Conservation (phyloP, 164 flowering plant species). For the Annona squamosa region DNA sequence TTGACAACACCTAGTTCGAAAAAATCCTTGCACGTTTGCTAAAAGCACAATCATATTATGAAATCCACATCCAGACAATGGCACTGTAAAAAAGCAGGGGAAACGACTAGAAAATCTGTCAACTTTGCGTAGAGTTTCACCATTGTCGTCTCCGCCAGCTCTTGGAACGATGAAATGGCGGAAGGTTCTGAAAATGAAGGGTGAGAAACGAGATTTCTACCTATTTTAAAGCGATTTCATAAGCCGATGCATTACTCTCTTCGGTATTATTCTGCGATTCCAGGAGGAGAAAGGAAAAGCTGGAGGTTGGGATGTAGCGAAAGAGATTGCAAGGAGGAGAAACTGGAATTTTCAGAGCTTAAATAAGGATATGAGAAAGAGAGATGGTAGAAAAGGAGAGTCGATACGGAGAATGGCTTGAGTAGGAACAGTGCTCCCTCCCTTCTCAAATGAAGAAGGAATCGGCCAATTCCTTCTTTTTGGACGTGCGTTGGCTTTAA, state of each 20-base stretch:
- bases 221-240: not conserved
- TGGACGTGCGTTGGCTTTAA: no score
- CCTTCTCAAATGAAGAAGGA: no score
- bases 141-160: not conserved
- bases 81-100: not conserved
- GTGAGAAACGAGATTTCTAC: not conserved
- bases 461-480: no score
- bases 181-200: not conserved
- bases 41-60: not conserved
- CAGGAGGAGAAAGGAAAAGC: not conserved
- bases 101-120: not conserved
- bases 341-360: not conserved
- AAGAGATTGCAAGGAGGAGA: not conserved
- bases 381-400: not conserved
- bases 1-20: constrained; percentile 2
- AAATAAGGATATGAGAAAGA: not conserved
- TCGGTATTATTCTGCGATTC: not conserved
- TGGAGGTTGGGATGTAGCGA: not conserved
- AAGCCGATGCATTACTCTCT: not conserved
- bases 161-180: not conserved
- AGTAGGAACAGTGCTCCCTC: no score
- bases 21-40: not conserved
- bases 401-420: not conserved
- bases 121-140: not conserved
- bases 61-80: not conserved